Evolutionary conservation across 2,329 filamentous ascomycete genomes (phyloP), one percentile per base, ranked within the genome.

Genomic region (Niveomyces coronatus): DNA sequence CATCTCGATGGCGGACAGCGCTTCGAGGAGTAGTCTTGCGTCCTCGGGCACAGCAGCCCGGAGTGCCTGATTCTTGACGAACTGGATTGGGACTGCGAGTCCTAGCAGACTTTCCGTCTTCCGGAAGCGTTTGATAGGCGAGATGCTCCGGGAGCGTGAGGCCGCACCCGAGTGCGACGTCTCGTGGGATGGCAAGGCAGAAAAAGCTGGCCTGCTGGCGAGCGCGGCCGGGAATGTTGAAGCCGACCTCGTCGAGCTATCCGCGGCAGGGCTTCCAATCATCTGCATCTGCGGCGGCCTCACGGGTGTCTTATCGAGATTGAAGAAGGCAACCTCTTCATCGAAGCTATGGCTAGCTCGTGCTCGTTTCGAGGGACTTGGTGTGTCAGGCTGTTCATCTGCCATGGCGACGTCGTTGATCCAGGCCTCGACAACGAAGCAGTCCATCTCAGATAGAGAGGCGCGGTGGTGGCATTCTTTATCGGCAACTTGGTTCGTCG

Each of bases 401-500:
- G 32, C 32, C 23, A 26, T 35, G 32, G 22, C 3, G 15, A 35
- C 23, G 16, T 27, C 20, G 32, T 27, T 35, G 23, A 35, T 27
- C 32, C 32, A 35, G 11, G 32, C 32, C 22, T 35, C 15, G 15
- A 35, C 23, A 17, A 34, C 14, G 22, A 17, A 13, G 15, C 14
- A 16, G 14, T 26, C 11, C 31, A 34, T 34, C 14, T 14, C 31
- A 20, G 31, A 17, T 17, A n/a, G n/a, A n/a, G n/a, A n/a, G 18
- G 18, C 18, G 6, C 19, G 13, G 16, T 19, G 15, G 14, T 9
- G 16, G n/a, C 11, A 8, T 32, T 22, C 30, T 32, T 17, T 29
- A 15, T 29, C 7, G 17, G n/a, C 27, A 29, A 16, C n/a, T 22
- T 32, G 17, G 30, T 32, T n/a, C 30, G 30, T 22, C 30, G 5